Base-by-base conservation (phyloP, 2,329 filamentous ascomycete species). In the Nannizziopsis barbatae region DNA sequence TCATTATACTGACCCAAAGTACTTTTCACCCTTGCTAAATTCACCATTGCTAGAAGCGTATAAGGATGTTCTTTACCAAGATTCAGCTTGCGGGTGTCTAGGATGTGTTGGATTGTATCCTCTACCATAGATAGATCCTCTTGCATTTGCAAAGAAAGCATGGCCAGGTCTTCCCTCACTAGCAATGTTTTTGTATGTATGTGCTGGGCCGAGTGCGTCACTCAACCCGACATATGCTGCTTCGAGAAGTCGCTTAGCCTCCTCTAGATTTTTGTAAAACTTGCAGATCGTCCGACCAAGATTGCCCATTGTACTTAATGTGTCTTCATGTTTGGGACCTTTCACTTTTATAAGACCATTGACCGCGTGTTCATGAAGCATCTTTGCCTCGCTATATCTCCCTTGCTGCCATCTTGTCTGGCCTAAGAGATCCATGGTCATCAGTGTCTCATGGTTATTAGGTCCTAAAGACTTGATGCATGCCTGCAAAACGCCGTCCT, bases 1-100 rank as follows among this genome's bases (percentile, higher is more conserved):
- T 60, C 53, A 37, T 45, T 30, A 22, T 55, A 49, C n/a, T 55
- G 58, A 5, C 59, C 56, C 27, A 56, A 54, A 12, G 58, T 59
- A 44, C 55, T 56, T 40, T 60, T 53, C 18, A 62, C 50, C 43
- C 62, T 65, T 11, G 60, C 58, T 9, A 65, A 51, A 44, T 65
- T 57, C 18, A 60, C 59, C 35, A 66, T 55, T 14, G 62, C 58
- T 55, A 56, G 62, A 20, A 65, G 50, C 4, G 61, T 63, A 43
- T 62, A 63, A 11, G 63, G 58, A 54, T 66, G 62, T 47, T 65
- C 62, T 33, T 62, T 56, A 6, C 64, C 62, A 9, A 65, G 52
- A 9, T 52, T 52, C 12, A 41, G 30, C 41, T 56, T 52, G 6
- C 57, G 43, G 27, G 17, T 15, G 15, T 57, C 53, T 18, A 57